Conservation (phyloP, 2,329 filamentous ascomycete species). For the Helicocarpus griseus region DNA sequence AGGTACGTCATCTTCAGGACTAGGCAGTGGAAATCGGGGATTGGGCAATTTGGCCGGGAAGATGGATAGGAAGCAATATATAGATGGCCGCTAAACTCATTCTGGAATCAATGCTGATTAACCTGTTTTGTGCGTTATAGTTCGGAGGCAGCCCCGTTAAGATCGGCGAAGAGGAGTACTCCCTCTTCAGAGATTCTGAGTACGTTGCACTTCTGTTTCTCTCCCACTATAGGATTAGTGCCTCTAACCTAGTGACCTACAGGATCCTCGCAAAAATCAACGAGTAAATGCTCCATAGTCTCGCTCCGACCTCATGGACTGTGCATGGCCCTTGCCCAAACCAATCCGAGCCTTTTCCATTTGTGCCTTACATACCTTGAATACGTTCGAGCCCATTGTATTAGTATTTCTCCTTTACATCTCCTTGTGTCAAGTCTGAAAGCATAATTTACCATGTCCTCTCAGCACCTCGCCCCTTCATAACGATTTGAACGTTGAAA, state of each 20-base stretch:
- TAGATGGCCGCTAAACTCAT: background rate
- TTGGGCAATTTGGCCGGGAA: no score
- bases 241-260: conserved; percentile 14
- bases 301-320: background rate
- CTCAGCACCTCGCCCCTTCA: background rate
- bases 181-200: conserved; percentile 96
- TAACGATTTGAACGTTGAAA: no score
- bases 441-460: background rate
- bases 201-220: conserved; percentile 45
- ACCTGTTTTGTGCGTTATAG: conserved; percentile 35
- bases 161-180: conserved; percentile 94
- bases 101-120: conserved; percentile 11
- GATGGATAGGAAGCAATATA: background rate
- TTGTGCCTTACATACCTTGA: background rate
- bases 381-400: background rate
- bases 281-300: conserved; percentile 53
- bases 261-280: conserved; percentile 99
- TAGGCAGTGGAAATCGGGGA: no score
- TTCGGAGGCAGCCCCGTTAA: conserved; percentile 93
- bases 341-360: background rate
- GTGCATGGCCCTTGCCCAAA: background rate
- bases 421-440: background rate
- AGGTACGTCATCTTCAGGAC: conserved; percentile 48
- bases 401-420: background rate
- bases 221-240: background rate